These are phyloP conservation scores for Lactifluus subvellereus DNA, from an alignment of 768 basidiomycete species.

Conservation along the genomic window DNA sequence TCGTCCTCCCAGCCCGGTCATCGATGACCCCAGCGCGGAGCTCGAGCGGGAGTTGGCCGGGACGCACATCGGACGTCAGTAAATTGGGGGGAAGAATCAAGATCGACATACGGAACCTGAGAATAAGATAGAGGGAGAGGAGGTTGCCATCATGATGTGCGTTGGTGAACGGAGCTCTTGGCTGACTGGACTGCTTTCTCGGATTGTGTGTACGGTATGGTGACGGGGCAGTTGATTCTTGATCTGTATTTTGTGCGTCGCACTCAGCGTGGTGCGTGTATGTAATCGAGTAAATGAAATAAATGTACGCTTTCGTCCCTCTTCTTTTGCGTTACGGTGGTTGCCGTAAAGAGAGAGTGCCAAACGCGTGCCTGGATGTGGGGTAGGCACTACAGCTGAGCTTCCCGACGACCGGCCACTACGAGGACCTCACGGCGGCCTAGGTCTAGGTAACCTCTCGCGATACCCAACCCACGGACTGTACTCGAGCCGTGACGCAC, in stretches of 20 bases:
- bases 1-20: slow-evolving; percentile 59
- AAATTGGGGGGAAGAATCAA: neutral
- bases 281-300: neutral
- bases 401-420: neutral
- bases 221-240: neutral
- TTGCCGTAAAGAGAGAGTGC: neutral
- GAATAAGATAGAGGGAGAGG: neutral
- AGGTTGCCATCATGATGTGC: neutral
- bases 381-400: neutral
- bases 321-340: too few species aligned
- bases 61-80: slow-evolving; percentile 44
- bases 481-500: neutral
- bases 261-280: neutral
- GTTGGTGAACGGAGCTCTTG: neutral
- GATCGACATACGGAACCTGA: neutral
- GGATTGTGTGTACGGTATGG: neutral
- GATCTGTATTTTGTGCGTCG: neutral
- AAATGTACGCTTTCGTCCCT: neutral
- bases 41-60: slow-evolving; percentile 83
- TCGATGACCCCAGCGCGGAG: slow-evolving; percentile 82
- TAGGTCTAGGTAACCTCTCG: neutral
- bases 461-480: neutral
- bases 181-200: neutral
- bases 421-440: neutral
- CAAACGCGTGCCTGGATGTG: neutral